These are phyloP conservation scores for Candida freyschussii DNA, from an alignment of 1,139 yeast genomes.

Conservation along the genomic window DNA sequence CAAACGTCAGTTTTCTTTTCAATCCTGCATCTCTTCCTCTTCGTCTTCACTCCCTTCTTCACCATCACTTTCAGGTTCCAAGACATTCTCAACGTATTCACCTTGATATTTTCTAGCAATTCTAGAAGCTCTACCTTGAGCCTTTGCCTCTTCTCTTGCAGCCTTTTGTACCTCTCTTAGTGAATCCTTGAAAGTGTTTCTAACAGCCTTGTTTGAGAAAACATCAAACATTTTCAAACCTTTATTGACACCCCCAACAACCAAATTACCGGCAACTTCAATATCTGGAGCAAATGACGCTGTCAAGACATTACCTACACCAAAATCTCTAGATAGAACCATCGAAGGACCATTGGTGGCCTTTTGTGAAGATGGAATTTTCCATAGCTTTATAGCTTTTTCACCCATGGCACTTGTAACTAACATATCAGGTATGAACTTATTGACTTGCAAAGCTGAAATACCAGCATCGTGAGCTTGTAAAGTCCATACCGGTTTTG, in stretches of 20 bases:
- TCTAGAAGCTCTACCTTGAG: constrained; percentile 59
- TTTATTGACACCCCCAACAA: constrained; percentile 84
- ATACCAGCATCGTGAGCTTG: constrained; percentile 97
- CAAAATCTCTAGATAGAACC: constrained; percentile 89
- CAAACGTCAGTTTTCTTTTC: constrained; percentile 1
- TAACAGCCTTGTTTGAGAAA: constrained; percentile 74
- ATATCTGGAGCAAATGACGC: constrained; percentile 81
- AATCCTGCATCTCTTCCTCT: constrained; percentile 23
- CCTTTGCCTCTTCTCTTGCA: constrained; percentile 56
- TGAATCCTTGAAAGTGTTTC: constrained; percentile 60
- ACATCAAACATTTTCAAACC: constrained; percentile 91
- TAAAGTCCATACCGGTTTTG: constrained; percentile 83
- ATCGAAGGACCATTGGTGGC: constrained; percentile 65
- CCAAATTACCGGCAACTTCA: constrained; percentile 80
- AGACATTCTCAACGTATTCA: constrained; percentile 44
- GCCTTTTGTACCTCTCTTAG: constrained; percentile 46
- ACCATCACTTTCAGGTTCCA: constrained; percentile 55
- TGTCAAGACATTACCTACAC: constrained; percentile 88
- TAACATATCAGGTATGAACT: constrained; percentile 65
- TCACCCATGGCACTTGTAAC: constrained; percentile 92
- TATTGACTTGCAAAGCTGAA: constrained; percentile 71
- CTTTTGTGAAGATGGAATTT: constrained; percentile 41
- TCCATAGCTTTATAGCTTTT: constrained; percentile 84
- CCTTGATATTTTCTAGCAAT: constrained; percentile 60
- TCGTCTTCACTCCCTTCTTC: constrained; percentile 54